Percentiles rank a stretch among this genome's conserved stretches.
These are phyloP conservation scores for Fusarium sp. DNA, from an alignment of 2,329 filamentous ascomycete species.

Conservation along the genomic window DNA sequence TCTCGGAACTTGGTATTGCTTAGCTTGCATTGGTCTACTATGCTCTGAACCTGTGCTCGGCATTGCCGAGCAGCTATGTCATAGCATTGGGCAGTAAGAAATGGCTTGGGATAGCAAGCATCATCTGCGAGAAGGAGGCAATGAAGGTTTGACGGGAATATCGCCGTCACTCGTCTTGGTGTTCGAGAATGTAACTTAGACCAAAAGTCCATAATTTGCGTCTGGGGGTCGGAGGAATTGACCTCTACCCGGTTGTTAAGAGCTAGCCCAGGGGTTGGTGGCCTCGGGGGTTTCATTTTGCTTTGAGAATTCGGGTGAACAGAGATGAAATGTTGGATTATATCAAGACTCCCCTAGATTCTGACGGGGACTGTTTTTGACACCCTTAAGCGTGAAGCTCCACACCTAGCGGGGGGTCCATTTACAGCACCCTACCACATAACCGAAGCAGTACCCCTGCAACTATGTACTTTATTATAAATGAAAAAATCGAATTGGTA, in stretches of 20 bases:
- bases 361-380: not conserved
- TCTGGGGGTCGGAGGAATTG: not conserved
- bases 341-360: not conserved
- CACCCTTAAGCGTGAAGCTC: not conserved
- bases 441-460: not conserved
- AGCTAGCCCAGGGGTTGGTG: not conserved
- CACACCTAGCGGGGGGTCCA: not conserved
- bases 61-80: not conserved
- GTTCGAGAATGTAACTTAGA: not conserved
- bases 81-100: not conserved
- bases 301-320: not conserved
- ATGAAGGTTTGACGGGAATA: not conserved
- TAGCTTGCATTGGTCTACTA: slow-evolving; percentile 51
- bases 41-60: not conserved
- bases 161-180: not conserved
- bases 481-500: not conserved
- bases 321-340: not conserved
- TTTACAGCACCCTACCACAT: not conserved
- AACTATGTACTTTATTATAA: not conserved
- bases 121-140: not conserved
- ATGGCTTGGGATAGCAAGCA: not conserved
- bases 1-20: slow-evolving; percentile 61
- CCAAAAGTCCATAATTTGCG: not conserved
- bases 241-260: not conserved
- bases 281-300: not conserved